Conservation (phyloP, 345 rosid genomes). For the Populus alba region DNA sequence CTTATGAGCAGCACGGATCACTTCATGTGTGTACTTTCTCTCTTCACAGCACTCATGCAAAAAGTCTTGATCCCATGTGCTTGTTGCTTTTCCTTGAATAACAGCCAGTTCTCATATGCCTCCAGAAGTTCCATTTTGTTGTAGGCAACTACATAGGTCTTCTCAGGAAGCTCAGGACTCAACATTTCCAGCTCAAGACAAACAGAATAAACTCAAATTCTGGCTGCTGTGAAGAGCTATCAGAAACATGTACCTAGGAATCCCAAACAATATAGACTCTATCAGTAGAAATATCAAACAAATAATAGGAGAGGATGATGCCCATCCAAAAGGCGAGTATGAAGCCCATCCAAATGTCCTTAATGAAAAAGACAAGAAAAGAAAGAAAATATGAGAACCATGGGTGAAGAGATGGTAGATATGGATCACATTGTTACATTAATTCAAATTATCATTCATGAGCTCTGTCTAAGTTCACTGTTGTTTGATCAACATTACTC, state of each 20-base stretch:
- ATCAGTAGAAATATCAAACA: background rate
- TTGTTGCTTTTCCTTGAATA: slow-evolving; percentile 59
- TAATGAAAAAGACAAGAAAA: background rate
- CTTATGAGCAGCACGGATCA: slow-evolving; percentile 61
- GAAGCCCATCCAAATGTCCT: background rate
- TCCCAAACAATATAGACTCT: slow-evolving; percentile 5
- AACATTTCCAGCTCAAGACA: slow-evolving; percentile 92
- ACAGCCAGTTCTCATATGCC: slow-evolving; percentile 69
- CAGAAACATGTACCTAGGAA: slow-evolving; percentile 77
- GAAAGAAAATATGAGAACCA: background rate
- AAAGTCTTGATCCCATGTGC: slow-evolving; percentile 66
- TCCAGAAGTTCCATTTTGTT: slow-evolving; percentile 96
- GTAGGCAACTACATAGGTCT: slow-evolving; percentile 75
- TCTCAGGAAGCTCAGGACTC: slow-evolving; percentile 77
- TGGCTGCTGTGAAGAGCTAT: slow-evolving; percentile 81
- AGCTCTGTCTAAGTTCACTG: background rate
- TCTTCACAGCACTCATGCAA: slow-evolving; percentile 81
- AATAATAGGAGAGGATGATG: background rate
- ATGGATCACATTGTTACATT: background rate
- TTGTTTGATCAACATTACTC: background rate
- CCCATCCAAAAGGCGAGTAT: too few relatives aligned
- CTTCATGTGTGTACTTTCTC: slow-evolving; percentile 76
- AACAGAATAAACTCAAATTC: slow-evolving; percentile 83
- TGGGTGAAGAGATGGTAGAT: background rate
- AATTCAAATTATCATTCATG: background rate